These are phyloP conservation scores for Saitozyma sp. DNA, from an alignment of 768 basidiomycete species.

Conservation along the genomic window DNA sequence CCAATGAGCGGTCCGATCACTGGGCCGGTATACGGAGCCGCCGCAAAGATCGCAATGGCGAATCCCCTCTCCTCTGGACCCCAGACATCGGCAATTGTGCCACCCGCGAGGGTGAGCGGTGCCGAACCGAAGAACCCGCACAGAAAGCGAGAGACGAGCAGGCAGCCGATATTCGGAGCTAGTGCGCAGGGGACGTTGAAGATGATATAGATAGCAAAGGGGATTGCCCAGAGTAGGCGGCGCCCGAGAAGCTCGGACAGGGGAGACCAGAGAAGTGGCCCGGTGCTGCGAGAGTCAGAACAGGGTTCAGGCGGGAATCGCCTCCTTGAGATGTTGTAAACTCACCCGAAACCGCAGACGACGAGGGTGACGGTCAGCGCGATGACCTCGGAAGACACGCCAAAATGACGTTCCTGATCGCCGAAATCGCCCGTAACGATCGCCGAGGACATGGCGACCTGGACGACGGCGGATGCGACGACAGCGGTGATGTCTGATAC, in stretches of 20 bases:
- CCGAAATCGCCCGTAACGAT: too few relatives aligned
- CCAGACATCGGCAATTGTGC: constrained; percentile 47
- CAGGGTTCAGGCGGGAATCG: too few relatives aligned
- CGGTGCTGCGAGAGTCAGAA: constrained; percentile 18
- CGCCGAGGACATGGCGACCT: too few relatives aligned
- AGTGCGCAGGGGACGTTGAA: constrained; percentile 52
- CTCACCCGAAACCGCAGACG: too few relatives aligned
- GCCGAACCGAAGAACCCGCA: constrained; percentile 46
- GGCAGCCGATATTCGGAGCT: constrained; percentile 39
- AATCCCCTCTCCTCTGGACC: constrained; percentile 42
- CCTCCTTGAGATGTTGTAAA: too few relatives aligned
- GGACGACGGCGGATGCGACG: too few relatives aligned
- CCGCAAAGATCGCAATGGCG: constrained; percentile 48
- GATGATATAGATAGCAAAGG: constrained; percentile 40
- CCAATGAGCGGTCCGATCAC: constrained; percentile 50
- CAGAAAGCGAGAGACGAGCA: constrained; percentile 46
- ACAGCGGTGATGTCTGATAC: too few relatives aligned
- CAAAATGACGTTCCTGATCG: too few relatives aligned
- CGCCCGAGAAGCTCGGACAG: constrained; percentile 47
- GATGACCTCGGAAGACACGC: too few relatives aligned
- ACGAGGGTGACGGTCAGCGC: too few relatives aligned
- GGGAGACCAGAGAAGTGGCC: constrained; percentile 50
- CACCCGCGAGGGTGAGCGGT: constrained; percentile 44
- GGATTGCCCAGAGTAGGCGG: constrained; percentile 36
- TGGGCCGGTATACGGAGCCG: constrained; percentile 47